phyloP scores from a whole-genome alignment of 176 grass and related monocot species.

The Carex parvula region DNA sequence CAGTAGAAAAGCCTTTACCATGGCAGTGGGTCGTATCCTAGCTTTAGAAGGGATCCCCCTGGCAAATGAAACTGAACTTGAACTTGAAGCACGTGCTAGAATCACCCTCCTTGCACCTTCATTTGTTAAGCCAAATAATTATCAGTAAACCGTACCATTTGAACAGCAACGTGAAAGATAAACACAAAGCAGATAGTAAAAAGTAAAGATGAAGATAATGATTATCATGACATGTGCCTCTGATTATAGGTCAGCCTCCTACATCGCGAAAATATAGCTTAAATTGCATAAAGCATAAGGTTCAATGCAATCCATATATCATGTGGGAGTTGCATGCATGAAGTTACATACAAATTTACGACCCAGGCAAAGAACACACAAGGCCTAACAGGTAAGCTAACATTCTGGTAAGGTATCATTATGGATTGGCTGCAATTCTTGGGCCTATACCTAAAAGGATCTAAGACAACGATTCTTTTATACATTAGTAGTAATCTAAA shows the following conservation, averaged over 20 bases:
- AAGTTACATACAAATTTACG: neutral
- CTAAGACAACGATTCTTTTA: neutral
- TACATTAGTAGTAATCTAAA: neutral
- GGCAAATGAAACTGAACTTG: constrained; percentile 12
- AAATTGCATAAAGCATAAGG: neutral
- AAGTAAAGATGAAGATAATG: neutral
- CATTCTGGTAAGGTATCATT: neutral
- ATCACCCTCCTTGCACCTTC: neutral
- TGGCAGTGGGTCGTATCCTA: constrained; percentile 5
- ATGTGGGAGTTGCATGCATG: neutral
- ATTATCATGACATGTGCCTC: neutral
- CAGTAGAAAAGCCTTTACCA: neutral
- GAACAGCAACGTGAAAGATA: neutral
- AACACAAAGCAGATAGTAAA: neutral
- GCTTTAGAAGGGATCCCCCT: constrained; percentile 15
- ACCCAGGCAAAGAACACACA: neutral
- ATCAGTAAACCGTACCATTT: neutral
- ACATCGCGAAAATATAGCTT: neutral
- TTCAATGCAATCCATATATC: neutral
- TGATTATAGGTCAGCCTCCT: too few species aligned
- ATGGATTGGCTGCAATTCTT: neutral
- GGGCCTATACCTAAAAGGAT: neutral
- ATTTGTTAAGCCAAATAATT: neutral
- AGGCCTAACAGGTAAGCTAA: neutral
- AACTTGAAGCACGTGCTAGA: neutral